Evolutionary conservation across 2,329 filamentous ascomycete genomes (phyloP).

Genomic region (Colletotrichum tamarilloi): DNA sequence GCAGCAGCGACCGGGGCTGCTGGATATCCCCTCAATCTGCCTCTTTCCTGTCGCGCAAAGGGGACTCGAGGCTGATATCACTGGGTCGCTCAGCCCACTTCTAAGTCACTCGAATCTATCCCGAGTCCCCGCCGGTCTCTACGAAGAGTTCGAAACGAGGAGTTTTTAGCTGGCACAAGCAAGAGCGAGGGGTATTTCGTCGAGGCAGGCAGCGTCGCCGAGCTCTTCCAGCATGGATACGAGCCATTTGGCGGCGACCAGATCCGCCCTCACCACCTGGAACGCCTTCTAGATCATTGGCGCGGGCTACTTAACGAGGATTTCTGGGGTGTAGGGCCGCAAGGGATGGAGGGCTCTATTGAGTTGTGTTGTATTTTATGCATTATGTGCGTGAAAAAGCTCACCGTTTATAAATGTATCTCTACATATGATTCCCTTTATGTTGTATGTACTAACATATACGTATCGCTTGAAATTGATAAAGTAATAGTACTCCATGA

Average conservation of each 20-base stretch:
- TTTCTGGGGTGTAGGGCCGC: background rate
- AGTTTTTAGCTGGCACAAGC: constrained; percentile 13
- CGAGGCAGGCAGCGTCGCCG: constrained; percentile 12
- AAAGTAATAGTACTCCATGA: too few relatives aligned
- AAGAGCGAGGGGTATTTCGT: background rate
- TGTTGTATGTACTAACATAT: too few relatives aligned
- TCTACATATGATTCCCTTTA: too few relatives aligned
- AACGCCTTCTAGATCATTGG: background rate
- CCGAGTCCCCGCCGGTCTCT: background rate
- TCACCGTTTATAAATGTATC: too few relatives aligned
- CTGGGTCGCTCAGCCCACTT: constrained; percentile 16
- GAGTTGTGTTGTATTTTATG: too few relatives aligned
- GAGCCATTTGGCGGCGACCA: constrained; percentile 46
- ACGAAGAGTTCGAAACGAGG: too few relatives aligned
- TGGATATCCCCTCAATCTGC: constrained; percentile 41
- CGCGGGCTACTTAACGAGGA: background rate
- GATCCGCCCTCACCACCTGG: constrained; percentile 30
- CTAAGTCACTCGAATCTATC: constrained; percentile 27
- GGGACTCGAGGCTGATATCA: background rate
- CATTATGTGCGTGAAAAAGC: too few relatives aligned
- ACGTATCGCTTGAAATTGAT: too few relatives aligned
- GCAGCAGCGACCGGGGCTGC: background rate
- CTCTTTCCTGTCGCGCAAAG: constrained; percentile 40
- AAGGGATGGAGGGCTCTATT: background rate
- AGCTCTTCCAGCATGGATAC: constrained; percentile 47